Conservation (phyloP, 495 filamentous ascomycete species). For the Xylaria acuta region DNA sequence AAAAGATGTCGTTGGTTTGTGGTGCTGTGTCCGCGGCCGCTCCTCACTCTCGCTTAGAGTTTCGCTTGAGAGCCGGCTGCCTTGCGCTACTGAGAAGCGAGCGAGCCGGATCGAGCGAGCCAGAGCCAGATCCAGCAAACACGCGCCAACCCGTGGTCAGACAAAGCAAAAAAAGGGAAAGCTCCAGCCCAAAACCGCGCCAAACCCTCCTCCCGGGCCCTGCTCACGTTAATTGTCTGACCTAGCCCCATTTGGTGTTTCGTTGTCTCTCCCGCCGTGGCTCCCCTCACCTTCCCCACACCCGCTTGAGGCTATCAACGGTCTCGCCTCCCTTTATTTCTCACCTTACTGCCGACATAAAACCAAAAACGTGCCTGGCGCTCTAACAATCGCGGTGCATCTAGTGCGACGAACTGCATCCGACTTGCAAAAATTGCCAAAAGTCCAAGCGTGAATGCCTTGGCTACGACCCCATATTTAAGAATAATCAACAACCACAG, state of each 20-base stretch:
- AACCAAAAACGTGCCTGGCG: neutral
- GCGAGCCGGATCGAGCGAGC: constrained; percentile 32
- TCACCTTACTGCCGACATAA: neutral
- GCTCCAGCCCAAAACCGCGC: constrained; percentile 14
- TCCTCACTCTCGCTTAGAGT: constrained; percentile 31
- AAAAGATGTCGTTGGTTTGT: constrained; percentile 20
- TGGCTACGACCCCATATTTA: constrained; percentile 98
- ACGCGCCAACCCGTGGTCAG: constrained; percentile 30
- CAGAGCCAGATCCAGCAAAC: constrained; percentile 20
- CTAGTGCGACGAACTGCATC: constrained; percentile 96
- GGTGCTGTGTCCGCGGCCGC: constrained; percentile 28
- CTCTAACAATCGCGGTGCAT: constrained; percentile 21
- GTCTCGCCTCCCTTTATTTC: constrained; percentile 9
- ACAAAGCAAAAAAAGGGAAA: constrained; percentile 19
- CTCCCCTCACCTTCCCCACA: constrained; percentile 8
- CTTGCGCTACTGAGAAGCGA: constrained; percentile 46
- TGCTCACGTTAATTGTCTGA: constrained; percentile 20
- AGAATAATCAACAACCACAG: constrained; percentile 66
- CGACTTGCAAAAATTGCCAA: constrained; percentile 93
- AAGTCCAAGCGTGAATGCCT: constrained; percentile 98
- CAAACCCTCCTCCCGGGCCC: neutral
- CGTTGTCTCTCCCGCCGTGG: constrained; percentile 9
- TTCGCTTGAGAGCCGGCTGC: constrained; percentile 35
- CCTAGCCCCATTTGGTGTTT: constrained; percentile 28
- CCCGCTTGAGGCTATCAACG: constrained; percentile 18